phyloP scores from a whole-genome alignment of 148 eudicot species.

The Vaccinium vitisidaea region DNA sequence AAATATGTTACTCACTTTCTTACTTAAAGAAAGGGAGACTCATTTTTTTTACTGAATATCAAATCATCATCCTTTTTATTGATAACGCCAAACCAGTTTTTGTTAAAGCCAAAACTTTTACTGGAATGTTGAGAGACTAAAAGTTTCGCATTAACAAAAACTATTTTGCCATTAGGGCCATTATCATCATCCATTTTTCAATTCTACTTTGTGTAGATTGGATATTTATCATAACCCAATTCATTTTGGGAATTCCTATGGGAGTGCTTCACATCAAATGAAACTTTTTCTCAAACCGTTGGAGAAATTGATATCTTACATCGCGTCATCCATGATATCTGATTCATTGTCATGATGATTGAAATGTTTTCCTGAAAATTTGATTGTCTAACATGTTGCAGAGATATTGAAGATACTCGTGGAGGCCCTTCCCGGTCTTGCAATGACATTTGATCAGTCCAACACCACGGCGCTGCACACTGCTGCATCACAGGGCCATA shows the following conservation, averaged over 20 bases:
- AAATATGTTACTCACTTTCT: neutral
- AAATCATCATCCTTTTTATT: neutral
- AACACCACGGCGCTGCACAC: constrained; percentile 54
- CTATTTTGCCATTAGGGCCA: neutral
- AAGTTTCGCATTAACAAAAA: neutral
- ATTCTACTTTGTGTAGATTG: neutral
- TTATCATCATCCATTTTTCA: neutral
- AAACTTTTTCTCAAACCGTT: neutral
- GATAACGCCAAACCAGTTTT: neutral
- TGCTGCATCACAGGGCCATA: constrained; percentile 50
- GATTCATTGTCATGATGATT: neutral
- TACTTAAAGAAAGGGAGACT: neutral
- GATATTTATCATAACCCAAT: neutral
- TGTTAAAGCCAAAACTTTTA: neutral
- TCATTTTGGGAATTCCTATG: neutral
- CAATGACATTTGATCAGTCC: constrained; percentile 46
- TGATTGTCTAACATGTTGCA: constrained; percentile 22
- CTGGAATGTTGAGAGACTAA: neutral
- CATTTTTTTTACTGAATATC: neutral
- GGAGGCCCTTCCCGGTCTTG: constrained; percentile 45
- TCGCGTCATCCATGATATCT: neutral
- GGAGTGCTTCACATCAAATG: neutral
- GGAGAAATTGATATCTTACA: neutral
- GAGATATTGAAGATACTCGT: constrained; percentile 47
- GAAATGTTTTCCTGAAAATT: constrained; percentile 1